Evolutionary conservation across 768 basidiomycete genomes (phyloP), one percentile per base, ranked within the genome.

Genomic region (Mycena floridula): DNA sequence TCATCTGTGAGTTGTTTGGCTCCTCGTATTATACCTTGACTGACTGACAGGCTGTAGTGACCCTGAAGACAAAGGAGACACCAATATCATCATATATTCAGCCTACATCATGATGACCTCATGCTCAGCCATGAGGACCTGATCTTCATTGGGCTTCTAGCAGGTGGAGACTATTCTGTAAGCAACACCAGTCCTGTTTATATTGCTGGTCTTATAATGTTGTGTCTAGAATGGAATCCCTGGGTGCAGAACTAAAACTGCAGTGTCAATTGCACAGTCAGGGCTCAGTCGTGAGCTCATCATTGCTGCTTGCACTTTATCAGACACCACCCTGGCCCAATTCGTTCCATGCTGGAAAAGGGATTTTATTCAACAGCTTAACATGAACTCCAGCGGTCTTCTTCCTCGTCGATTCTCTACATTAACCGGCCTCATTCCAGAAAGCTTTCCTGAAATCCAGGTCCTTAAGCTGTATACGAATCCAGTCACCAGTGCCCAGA

Each of bases 31-130:
- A n/a, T n/a, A n/a, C n/a, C n/a, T n/a, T n/a, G n/a, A n/a, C n/a
- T n/a, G n/a, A 18, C 54, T 61, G 23, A 61, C 43, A 9, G 5
- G 37, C 28, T 72, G 68, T 26, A 63, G 60, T 16, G 69, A 78
- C 36, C 56, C 69, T 0, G 63, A 66, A 9, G 71, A 74, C 40
- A 65, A 65, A 42, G 66, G 76, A 42, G 66, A 77, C 42, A 68
- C 74, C 40, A 66, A 76, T 48, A 68, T 77, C 25, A 25, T 54
- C 12, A 47, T 50, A 4, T 61, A 57, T 42, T 51, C 49, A 20
- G 43, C 59, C 39, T 32, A 35, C 0, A 51, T 41, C 39, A 59
- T 47, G 40, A 44, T 13, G 32, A 35, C 46, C 57, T 40, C 37
- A 59, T 44, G 4, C 46, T 65, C 15, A 50, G 40, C 4, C 49